Evolutionary conservation across 768 basidiomycete genomes (phyloP).

Genomic region (Austroboletus eburneus): DNA sequence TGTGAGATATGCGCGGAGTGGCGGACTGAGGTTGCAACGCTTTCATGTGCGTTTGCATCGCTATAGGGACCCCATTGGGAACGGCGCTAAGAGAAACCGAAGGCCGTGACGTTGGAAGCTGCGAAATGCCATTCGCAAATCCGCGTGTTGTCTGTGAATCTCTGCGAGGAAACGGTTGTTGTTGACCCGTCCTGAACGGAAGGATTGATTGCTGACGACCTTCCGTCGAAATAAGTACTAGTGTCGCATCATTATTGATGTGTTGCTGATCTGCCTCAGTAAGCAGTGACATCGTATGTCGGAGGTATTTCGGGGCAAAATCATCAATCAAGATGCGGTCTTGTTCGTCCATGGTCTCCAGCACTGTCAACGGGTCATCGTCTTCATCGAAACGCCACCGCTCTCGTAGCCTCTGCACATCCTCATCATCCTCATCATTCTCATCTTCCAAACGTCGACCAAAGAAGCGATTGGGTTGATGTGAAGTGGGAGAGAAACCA

Average conservation of each 20-base stretch:
- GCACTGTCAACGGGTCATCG: conserved; percentile 51
- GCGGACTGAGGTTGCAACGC: conserved; percentile 51
- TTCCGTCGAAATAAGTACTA: conserved; percentile 41
- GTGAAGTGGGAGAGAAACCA: conserved; percentile 15
- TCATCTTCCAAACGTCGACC: conserved; percentile 24
- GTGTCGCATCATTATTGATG: conserved; percentile 48
- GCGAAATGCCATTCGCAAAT: conserved; percentile 26
- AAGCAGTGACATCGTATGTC: conserved; percentile 53
- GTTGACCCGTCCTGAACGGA: conserved; percentile 41
- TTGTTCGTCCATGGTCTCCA: conserved; percentile 63
- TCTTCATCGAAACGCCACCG: conserved; percentile 71
- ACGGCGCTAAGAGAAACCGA: conserved; percentile 23
- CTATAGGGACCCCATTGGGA: conserved; percentile 49
- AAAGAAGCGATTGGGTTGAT: conserved; percentile 11
- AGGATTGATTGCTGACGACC: conserved; percentile 48
- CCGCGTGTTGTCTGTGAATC: conserved; percentile 22
- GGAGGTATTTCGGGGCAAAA: conserved; percentile 56
- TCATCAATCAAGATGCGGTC: conserved; percentile 71
- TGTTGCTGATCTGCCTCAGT: conserved; percentile 49
- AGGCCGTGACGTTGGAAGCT: conserved; percentile 18
- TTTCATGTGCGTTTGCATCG: conserved; percentile 58
- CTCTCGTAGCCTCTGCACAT: conserved; percentile 44
- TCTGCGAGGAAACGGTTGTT: conserved; percentile 27
- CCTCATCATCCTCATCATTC: conserved; percentile 33
- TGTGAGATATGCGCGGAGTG: conserved; percentile 53